Evolutionary conservation across 176 grass and related monocot species (phyloP), one percentile per base, ranked within the genome.

Genomic region (Panicum miliaceum): DNA sequence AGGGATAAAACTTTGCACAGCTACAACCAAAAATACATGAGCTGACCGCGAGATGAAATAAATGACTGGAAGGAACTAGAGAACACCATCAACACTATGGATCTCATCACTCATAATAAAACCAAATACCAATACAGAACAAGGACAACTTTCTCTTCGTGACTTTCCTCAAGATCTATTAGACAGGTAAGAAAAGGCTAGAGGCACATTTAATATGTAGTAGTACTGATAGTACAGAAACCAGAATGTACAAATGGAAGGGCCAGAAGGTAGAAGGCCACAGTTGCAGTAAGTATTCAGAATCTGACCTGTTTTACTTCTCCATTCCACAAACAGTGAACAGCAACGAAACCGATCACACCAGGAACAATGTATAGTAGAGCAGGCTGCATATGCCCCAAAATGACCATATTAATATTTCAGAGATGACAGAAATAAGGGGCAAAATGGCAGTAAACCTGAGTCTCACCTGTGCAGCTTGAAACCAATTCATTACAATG

Each of bases 401-500:
- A 75, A 51, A 77, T 37, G 40, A 66, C 8, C 50, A 68, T 67
- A 40, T 41, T 57, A 73, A 59, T 73, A 81, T 46, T 59, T 23
- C 14, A 32, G 32, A 40, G 15, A 70, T 42, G 53, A 19, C 3
- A 67, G 8, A 52, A 50, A 77, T 29, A 5, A 76, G 37, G 34
- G 46, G 20, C 18, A 56, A 20, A 23, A 26, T 61, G 15, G 47
- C 65, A 20, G 10, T 59, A 90, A 87, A 72, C 36, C 67, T 35
- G 22, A 45, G 50, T 69, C 69, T 80, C 75, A 90, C 96, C 89
- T 96, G 96, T 43, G 91, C 96, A 22, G 96, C 96, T 86, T 94
- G 93, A 83, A 99, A 94, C 93, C 93, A 95, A 76, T 99, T 99
- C 96, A 96, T 99, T 51, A 95, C 91, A 85, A 87, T 62, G 83